Evolutionary conservation across 192 early-diverging fungal species (phyloP).

Genomic region (Piromyces sp.): DNA sequence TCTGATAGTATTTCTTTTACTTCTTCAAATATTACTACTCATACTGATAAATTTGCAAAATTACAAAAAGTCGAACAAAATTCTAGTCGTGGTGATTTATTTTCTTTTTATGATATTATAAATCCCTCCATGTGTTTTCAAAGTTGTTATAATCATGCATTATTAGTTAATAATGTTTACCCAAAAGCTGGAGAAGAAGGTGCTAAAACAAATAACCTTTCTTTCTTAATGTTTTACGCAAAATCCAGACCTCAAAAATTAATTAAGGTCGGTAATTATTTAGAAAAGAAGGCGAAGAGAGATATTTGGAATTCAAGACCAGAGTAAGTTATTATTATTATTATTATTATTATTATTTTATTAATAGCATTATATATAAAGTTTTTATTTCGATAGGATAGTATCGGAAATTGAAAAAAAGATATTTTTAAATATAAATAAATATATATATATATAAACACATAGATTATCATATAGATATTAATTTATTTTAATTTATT

Average conservation of each 20-base stretch:
- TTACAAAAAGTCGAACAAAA: background rate
- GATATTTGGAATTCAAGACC: slow-evolving; percentile 43
- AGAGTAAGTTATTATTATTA: slow-evolving; percentile 26
- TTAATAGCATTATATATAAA: too few species aligned
- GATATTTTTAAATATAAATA: too few species aligned
- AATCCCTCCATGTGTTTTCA: slow-evolving; percentile 3
- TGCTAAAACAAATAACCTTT: slow-evolving; percentile 64
- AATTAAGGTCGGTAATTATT: slow-evolving; percentile 67
- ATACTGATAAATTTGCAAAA: background rate
- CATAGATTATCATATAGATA: too few species aligned
- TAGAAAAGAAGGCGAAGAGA: slow-evolving; percentile 47
- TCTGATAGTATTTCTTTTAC: background rate
- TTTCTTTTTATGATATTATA: background rate
- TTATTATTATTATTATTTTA: too few species aligned
- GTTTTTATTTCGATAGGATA: too few species aligned
- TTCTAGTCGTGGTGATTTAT: background rate
- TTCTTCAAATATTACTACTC: background rate
- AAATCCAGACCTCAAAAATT: slow-evolving; percentile 74
- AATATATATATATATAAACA: too few species aligned
- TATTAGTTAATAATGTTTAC: slow-evolving; percentile 24
- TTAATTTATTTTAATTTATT: too few species aligned
- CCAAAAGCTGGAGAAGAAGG: slow-evolving; percentile 38
- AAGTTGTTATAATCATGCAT: slow-evolving; percentile 17
- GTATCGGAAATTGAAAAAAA: too few species aligned
- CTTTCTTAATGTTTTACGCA: slow-evolving; percentile 75